These are phyloP conservation scores for Xylogone sp. DNA, from an alignment of 2,329 filamentous ascomycete species.

Conservation along the genomic window DNA sequence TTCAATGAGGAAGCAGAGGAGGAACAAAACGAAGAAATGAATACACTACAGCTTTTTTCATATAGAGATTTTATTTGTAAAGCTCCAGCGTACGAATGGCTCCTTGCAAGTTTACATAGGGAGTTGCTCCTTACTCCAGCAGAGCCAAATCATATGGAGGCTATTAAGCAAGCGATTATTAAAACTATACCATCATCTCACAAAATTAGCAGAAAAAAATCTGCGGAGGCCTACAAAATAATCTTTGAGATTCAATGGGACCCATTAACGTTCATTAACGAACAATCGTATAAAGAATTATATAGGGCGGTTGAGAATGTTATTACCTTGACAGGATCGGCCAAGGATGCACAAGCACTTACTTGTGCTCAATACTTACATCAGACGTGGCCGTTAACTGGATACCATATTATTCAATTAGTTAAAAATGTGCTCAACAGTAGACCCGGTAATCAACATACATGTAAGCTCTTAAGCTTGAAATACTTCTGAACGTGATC, in stretches of 20 bases:
- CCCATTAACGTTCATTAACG: constrained; percentile 3
- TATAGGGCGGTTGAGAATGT: constrained; percentile 4
- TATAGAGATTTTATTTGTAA: constrained; percentile 6
- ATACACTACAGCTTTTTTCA: not conserved
- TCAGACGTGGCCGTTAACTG: not conserved
- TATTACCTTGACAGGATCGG: constrained; percentile 5
- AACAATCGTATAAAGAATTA: constrained; percentile 6
- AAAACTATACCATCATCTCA: constrained; percentile 2
- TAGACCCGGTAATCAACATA: not conserved
- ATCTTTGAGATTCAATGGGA: constrained; percentile 7
- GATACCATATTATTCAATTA: too few relatives aligned
- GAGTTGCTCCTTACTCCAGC: constrained; percentile 1
- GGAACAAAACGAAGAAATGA: not conserved
- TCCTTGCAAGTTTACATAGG: constrained; percentile 5
- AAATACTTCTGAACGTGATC: too few relatives aligned
- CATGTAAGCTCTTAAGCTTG: too few relatives aligned
- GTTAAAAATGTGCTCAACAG: not conserved
- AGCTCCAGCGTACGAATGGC: constrained; percentile 10
- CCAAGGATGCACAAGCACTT: constrained; percentile 1
- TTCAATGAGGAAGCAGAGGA: constrained; percentile 4
- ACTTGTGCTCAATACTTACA: constrained; percentile 1
- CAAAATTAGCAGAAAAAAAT: constrained; percentile 6
- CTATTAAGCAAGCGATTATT: constrained; percentile 2
- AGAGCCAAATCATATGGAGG: constrained; percentile 8
- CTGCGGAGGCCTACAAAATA: constrained; percentile 4